Base-by-base conservation (phyloP, 306 rosid genomes). In the Psophocarpus tetragonolobus region DNA sequence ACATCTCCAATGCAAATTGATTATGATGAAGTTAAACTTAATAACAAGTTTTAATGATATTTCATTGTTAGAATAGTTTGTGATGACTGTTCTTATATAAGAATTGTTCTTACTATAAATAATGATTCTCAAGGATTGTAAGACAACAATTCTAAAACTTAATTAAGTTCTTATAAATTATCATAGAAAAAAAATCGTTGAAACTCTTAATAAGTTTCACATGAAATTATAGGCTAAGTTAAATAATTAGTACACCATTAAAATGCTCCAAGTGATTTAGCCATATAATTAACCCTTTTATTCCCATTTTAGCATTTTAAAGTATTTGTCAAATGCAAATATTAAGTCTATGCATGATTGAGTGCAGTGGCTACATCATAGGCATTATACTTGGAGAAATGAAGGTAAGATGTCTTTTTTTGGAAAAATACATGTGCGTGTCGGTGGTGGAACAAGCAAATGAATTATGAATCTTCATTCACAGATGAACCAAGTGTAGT, bases 361-460 rank as follows among this genome's bases (percentile, higher is more conserved):
- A 81, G 70, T 68, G 36, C 20, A 79, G 35, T 56, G 63, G 70
- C 88, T 47, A 79, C 82, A 82, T 82, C 82, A 71, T 30, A 65
- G 89, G 82, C 86, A 70, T 47, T 75, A 82, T 38, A 60, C 6
- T 38, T 77, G 82, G 84, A 80, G 70, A 57, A 70, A 85, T 65
- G 56, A 85, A 85, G 86, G 86, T 85, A 48, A 73, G 73, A 75
- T 79, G 89, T 85, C 86, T 58, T 56, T 75, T 75, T 85, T 68
- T 13, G 18, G 53, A 35, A 21, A 74, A 56, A 71, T 68, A 9
- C 21, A 18, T 42, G 39, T 85, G 86, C 35, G 39, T 85, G 86
- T 79, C 80, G 88, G 73, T 85, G 44, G 21, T 73, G 65, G 41
- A 63, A 57, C 24, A 62, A 64, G 50, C 27, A 35, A 63, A 44